Evolutionary conservation across 768 basidiomycete genomes (phyloP), one percentile per base, ranked within the genome.

Genomic region (Boletus pseudopeckii): DNA sequence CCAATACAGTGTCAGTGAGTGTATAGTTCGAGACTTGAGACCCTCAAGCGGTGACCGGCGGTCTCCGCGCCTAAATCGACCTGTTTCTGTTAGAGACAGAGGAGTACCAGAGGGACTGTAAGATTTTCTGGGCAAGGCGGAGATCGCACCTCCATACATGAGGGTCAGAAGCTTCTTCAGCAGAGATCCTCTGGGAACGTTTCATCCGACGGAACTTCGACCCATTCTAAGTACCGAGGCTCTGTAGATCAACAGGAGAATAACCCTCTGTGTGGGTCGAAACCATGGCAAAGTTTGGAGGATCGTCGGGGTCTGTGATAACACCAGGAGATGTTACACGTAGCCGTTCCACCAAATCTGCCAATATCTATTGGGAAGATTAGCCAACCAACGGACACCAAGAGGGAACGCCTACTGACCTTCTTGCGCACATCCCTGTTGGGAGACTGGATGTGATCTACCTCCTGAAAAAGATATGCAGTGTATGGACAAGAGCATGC

Each of bases 191-290:
- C n/a, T n/a, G n/a, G n/a, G n/a, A n/a, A n/a, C n/a, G n/a, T n/a
- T n/a, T n/a, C n/a, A n/a, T n/a, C n/a, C n/a, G n/a, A n/a, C n/a
- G n/a, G n/a, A n/a, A n/a, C n/a, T n/a, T n/a, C n/a, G n/a, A n/a
- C n/a, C n/a, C n/a, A n/a, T n/a, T n/a, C n/a, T n/a, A n/a, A n/a
- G n/a, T n/a, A n/a, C n/a, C n/a, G n/a, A n/a, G n/a, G n/a, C n/a
- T n/a, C 45, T 85, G 80, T 52, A 98, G 66, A 70, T 99, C 97
- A 0, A 84, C 82, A 3, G 90, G 85, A 1, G 86, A 88, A 67
- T 97, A 99, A 0, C 97, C 96, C 67, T 99, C 97, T 1, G 94
- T 91, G 64, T 84, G 81, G 2, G 87, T 86, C 1, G 95, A 85
- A 22, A 98, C 72, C 14, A 85, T 78, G 0, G 86, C 81, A 60